Percentiles rank a stretch among this genome's conserved stretches.
Evolutionary conservation across 192 early-diverging fungal species (phyloP).

Genomic region (Coemansia sp.): DNA sequence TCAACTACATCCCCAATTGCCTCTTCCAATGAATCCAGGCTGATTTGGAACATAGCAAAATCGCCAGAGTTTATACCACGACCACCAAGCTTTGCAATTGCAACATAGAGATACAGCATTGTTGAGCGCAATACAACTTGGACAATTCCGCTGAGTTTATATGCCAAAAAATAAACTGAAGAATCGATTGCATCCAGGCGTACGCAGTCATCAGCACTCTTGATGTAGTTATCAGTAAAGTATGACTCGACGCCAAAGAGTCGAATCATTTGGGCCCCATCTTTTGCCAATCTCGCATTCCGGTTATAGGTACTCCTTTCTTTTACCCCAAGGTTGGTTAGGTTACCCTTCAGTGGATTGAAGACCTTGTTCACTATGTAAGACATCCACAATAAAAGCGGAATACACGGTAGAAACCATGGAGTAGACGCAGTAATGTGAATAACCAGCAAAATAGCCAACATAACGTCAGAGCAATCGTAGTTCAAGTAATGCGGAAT

Average conservation of each 20-base stretch:
- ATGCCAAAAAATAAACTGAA: background rate
- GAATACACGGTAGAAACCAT: background rate
- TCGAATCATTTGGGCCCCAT: too few species aligned
- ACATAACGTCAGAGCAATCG: background rate
- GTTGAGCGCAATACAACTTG: background rate
- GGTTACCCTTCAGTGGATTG: background rate
- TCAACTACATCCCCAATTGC: too few species aligned
- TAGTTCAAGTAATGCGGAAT: background rate
- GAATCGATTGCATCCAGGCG: background rate
- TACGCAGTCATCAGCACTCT: constrained; percentile 58
- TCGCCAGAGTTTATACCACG: background rate
- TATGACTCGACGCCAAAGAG: constrained; percentile 47
- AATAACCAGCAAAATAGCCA: background rate
- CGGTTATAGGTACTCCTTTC: background rate
- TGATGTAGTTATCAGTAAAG: constrained; percentile 56
- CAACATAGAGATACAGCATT: background rate
- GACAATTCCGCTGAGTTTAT: background rate
- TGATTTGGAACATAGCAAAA: background rate
- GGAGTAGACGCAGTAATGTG: background rate
- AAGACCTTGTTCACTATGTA: background rate
- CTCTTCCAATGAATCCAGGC: background rate
- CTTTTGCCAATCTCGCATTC: background rate
- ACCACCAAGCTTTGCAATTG: background rate
- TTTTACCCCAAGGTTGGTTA: background rate
- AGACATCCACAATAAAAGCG: background rate